phyloP scores from a whole-genome alignment of 1,284 basidiomycete species.

The Schizophyllum commune region DNA sequence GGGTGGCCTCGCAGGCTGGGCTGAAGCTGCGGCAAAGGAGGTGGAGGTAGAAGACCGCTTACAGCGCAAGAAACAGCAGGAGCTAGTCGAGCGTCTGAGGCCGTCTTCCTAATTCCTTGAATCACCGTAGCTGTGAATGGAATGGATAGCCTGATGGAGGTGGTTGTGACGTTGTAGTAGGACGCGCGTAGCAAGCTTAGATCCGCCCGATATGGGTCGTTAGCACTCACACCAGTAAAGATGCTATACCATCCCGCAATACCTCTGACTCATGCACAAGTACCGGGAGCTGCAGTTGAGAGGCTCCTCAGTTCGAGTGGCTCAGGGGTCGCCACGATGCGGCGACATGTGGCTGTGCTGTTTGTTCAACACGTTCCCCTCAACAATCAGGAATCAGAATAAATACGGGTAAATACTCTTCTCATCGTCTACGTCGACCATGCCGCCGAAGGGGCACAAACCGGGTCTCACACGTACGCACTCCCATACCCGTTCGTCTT shows the following conservation, averaged over 20 bases:
- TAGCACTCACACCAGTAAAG: no score
- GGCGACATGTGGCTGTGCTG: background rate
- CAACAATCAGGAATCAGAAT: background rate
- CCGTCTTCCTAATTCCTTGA: background rate
- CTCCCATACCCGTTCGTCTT: background rate
- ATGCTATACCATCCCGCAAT: background rate
- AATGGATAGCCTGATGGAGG: no score
- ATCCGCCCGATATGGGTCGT: no score
- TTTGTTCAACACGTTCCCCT: background rate
- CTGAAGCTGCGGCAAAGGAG: slow-evolving; percentile 9
- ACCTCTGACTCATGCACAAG: background rate
- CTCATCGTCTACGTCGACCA: background rate
- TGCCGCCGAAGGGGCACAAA: background rate
- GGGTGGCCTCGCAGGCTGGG: slow-evolving; percentile 14
- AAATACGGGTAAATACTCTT: background rate
- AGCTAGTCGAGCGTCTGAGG: background rate
- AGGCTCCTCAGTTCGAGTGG: no score
- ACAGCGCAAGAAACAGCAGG: slow-evolving; percentile 9
- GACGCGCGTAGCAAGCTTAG: no score
- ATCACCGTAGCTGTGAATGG: no score
- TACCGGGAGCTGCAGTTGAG: no score
- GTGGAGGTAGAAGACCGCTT: slow-evolving; percentile 11
- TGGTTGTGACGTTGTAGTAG: no score
- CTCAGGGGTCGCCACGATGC: background rate
- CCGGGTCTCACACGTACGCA: background rate